Percentiles rank a stretch among this genome's conserved stretches.
These are phyloP conservation scores for Collybiopsis confluens DNA, from an alignment of 768 basidiomycete genomes.

Conservation along the genomic window DNA sequence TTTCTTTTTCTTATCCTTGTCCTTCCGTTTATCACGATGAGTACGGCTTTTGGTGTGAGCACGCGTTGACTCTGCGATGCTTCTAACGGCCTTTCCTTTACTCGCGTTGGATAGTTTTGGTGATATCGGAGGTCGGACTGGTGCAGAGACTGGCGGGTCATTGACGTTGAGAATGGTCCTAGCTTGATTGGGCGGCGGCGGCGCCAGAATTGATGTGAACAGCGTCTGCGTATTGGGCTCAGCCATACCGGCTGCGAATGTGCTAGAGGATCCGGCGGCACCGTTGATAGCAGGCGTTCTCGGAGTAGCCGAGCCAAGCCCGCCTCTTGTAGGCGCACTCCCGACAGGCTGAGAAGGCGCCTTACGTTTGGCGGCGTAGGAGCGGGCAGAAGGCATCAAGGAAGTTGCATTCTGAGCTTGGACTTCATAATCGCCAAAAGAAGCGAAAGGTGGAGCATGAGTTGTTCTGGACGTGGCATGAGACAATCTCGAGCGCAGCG, in stretches of 20 bases:
- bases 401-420: slow-evolving; percentile 35
- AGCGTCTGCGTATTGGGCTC: slow-evolving; percentile 52
- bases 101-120: slow-evolving; percentile 33
- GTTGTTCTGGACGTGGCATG: slow-evolving; percentile 84
- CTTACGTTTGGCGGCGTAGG: slow-evolving; percentile 18
- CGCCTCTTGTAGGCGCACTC: slow-evolving; percentile 28
- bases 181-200: slow-evolving; percentile 71
- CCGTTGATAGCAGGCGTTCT: slow-evolving; percentile 32
- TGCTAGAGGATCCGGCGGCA: slow-evolving; percentile 9
- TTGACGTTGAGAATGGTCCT: slow-evolving; percentile 73
- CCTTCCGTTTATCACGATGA: slow-evolving; percentile 25
- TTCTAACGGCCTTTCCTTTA: slow-evolving; percentile 31
- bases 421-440: slow-evolving; percentile 68
- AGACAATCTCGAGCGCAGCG: slow-evolving; percentile 72
- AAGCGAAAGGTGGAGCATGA: slow-evolving; percentile 62
- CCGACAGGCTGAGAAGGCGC: slow-evolving; percentile 36
- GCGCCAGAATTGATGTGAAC: slow-evolving; percentile 71
- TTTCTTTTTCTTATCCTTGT: slow-evolving; percentile 14
- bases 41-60: slow-evolving; percentile 36
- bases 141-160: slow-evolving; percentile 62
- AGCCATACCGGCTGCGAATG: slow-evolving; percentile 22
- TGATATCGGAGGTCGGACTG: slow-evolving; percentile 41
- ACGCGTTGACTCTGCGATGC: slow-evolving; percentile 44
- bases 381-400: slow-evolving; percentile 16
- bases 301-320: slow-evolving; percentile 43